Base-by-base conservation (phyloP, 2,329 filamentous ascomycete species). In the Dothiorella sarmentorum region DNA sequence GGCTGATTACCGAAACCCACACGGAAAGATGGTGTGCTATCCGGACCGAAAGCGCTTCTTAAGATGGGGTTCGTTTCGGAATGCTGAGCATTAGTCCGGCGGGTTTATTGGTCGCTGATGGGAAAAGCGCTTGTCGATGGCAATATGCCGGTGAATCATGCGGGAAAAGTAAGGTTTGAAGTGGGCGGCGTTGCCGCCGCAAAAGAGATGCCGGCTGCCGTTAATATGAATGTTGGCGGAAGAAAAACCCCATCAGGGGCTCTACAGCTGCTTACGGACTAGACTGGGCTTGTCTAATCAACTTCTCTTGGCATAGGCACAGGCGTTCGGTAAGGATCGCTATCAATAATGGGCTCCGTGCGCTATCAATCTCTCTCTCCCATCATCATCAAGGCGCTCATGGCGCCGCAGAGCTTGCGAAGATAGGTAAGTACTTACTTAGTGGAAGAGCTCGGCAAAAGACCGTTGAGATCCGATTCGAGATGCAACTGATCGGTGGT, bases 121-220 rank as follows among this genome's bases (percentile, higher is more conserved):
- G n/a, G n/a, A n/a, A 40, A 22, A 7, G 37, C 37, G 27, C 18
- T 52, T 52, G 47, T 52, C 47, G 47, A 52, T 52, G 31, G 20
- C n/a, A 52, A 52, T 52, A 24, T 37, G 33, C 31, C 15, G 47
- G 22, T 20, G 31, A 52, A 26, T 10, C 10, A 29, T 17, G 17
- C 17, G 9, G 26, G 27, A 11, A n/a, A n/a, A n/a, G n/a, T n/a
- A n/a, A n/a, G n/a, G n/a, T n/a, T n/a, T n/a, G n/a, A n/a, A n/a
- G n/a, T n/a, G n/a, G n/a, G n/a, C n/a, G n/a, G n/a, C n/a, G n/a
- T n/a, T n/a, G n/a, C n/a, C n/a, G n/a, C n/a, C n/a, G n/a, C n/a
- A n/a, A n/a, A 37, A 5, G 15, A 35, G 7, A 17, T 38, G 47
- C 47, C 47, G 22, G 22, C n/a, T 17, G 26, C 42, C 42, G 42